phyloP scores from a whole-genome alignment of 768 basidiomycete genomes.

The Leccinum obscurum region DNA sequence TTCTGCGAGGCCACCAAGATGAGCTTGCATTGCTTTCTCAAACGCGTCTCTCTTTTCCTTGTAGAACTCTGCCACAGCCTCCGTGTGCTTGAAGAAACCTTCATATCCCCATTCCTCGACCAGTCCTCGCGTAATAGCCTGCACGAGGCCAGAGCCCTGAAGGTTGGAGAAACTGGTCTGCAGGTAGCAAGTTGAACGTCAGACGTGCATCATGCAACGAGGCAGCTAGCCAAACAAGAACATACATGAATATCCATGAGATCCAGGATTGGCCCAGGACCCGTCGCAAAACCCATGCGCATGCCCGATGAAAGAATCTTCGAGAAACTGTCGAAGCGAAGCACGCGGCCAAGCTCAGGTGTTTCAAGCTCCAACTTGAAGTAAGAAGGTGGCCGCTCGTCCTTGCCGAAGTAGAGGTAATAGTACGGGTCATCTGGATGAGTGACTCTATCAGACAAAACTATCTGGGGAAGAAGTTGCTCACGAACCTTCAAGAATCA shows the following conservation, averaged over 20 bases:
- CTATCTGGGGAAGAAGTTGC: background rate
- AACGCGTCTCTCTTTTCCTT: constrained; percentile 73
- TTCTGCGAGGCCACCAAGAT: constrained; percentile 77
- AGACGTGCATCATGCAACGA: constrained; percentile 13
- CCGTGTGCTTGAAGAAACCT: constrained; percentile 69
- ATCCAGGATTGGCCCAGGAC: constrained; percentile 64
- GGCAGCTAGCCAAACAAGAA: constrained; percentile 19
- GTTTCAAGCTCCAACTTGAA: constrained; percentile 75
- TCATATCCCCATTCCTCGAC: constrained; percentile 74
- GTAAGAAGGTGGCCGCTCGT: constrained; percentile 70
- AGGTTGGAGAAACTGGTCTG: constrained; percentile 70
- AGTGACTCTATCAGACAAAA: background rate
- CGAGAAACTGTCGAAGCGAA: constrained; percentile 88
- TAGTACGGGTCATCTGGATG: constrained; percentile 75
- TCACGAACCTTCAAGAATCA: constrained; percentile 78
- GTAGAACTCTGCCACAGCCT: constrained; percentile 72
- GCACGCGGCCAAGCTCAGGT: constrained; percentile 69
- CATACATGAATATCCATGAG: constrained; percentile 72
- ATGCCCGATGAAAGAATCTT: constrained; percentile 80
- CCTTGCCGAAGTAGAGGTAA: constrained; percentile 71
- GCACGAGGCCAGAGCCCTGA: constrained; percentile 63
- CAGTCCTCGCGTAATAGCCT: constrained; percentile 58
- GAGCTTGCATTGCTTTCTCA: constrained; percentile 68
- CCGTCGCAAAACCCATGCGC: constrained; percentile 79
- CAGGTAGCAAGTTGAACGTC: constrained; percentile 6